Base-by-base conservation (phyloP, 2,329 filamentous ascomycete genomes). In the Fusarium heterosporum region DNA sequence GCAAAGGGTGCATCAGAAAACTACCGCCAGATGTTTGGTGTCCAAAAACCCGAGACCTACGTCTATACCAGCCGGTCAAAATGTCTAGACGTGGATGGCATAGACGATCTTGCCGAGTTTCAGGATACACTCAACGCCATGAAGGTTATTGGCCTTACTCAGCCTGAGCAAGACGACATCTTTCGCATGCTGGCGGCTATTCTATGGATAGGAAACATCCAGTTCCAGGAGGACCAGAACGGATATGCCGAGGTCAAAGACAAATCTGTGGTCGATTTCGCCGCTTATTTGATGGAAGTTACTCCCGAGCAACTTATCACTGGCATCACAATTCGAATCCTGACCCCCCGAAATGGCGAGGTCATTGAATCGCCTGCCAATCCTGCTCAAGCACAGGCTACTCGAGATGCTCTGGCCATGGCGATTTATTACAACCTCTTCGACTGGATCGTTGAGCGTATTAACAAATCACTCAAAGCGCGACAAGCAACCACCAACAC, bases 361-460 rank as follows among this genome's bases (percentile, higher is more conserved):
- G 82, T 90, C 16, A 90, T 90, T 63, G 88, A 90, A 73, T 90
- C 88, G 7, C 95, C 94, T 0, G 85, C 97, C 66, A 98, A 99
- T 78, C 88, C 89, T 3, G 87, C 93, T 1, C 96, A 98, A 79
- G 96, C 96, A 26, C 84, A 84, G 38, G 89, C 96, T 29, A 96
- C 96, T 9, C 88, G 94, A 69, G 96, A 99, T 80, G 96, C 94
- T 12, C 82, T 99, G 49, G 88, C 95, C 62, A 98, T 96, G 83
- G 94, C 90, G n/a, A 93, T 99, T 58, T 99, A 99, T 80, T 91
- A 91, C 84, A 97, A 97, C 76, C 86, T 99, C 54, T 99, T 99
- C 73, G 95, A 99, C 79, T 99, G 96, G 96, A 98, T 99, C 68
- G 94, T 98, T 19, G 88, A 91, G 73, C 90, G 96, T 70, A 90